Base-by-base conservation (phyloP, 805 yeast genomes). In the Myxozyma neotropica region DNA sequence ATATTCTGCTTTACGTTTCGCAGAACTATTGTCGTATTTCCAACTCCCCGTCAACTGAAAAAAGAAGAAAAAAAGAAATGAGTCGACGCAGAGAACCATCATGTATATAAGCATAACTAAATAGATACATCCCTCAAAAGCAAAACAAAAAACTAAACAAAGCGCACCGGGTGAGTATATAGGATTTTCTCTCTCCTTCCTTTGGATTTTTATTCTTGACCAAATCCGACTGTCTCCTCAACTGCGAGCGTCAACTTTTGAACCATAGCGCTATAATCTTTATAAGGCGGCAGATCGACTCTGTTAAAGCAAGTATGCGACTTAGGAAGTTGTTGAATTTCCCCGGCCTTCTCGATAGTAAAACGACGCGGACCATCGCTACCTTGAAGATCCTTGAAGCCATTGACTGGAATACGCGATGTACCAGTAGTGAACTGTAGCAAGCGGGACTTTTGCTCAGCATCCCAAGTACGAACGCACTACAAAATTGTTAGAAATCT, bases 331-430 rank as follows among this genome's bases (percentile, higher is more conserved):
- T 92, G 97, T 70, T 85, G 86, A 35, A 87, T 71, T 73, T 93
- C 98, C 59, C 99, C 99, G 8, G 98, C 98, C 75, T 92, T 92
- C 75, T 94, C 99, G 73, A 94, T 93, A 5, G 99, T 94, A 75
- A 94, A 94, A 73, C 98, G 84, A 81, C 99, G 88, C 55, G 99
- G 99, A 59, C 99, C 99, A 77, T 94, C 99, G 24, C 96, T 88
- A 67, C 99, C 99, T 77, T 94, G 99, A 69, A 94, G 81, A 76
- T 94, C 99, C 75, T 94, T 94, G 81, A 94, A 94, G 42, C 99
- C 99, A 75, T 93, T 94, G 65, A 94, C 99, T 6, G 99, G 99
- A 58, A 94, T 94, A 78, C 99, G 87, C 23, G 97, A 91, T 3
- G 99, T 94, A 81, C 99, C 99, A 0, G 99, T 94, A 21, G 99